phyloP scores from a whole-genome alignment of 1,139 yeast species.

The Maudiozyma humilis region DNA sequence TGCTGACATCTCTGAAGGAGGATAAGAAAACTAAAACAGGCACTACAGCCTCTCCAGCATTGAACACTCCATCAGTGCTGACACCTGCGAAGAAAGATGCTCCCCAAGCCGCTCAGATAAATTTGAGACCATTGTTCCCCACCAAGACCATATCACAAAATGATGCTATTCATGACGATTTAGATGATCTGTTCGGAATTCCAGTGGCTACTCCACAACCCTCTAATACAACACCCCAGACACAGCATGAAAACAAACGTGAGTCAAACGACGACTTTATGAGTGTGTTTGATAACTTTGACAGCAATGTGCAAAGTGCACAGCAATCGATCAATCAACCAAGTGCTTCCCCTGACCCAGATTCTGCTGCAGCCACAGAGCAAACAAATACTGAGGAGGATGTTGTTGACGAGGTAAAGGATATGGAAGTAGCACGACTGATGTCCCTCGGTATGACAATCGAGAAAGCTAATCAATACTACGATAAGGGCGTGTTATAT shows the following conservation, averaged over 20 bases:
- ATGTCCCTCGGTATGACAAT: slow-evolving; percentile 27
- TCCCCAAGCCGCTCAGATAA: too few species aligned
- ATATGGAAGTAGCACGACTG: slow-evolving; percentile 29
- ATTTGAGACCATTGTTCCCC: slow-evolving; percentile 1
- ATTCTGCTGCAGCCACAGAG: neutral
- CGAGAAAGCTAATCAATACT: slow-evolving; percentile 17
- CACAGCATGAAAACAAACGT: neutral
- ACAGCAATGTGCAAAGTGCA: slow-evolving; percentile 1
- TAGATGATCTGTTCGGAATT: slow-evolving; percentile 16
- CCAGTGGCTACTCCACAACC: neutral
- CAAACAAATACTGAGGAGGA: neutral
- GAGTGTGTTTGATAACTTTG: slow-evolving; percentile 13
- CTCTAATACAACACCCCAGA: neutral
- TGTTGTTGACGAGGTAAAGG: slow-evolving; percentile 26
- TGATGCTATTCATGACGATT: slow-evolving; percentile 13
- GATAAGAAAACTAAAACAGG: neutral
- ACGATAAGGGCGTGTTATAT: slow-evolving; percentile 23
- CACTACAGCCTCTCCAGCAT: neutral
- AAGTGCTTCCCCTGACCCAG: neutral
- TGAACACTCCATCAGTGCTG: neutral
- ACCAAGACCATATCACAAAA: neutral
- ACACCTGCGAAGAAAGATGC: too few species aligned
- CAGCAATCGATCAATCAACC: neutral
- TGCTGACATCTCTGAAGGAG: slow-evolving; percentile 32
- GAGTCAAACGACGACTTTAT: slow-evolving; percentile 9